These are phyloP conservation scores for Suhomyces xylopsoci DNA, from an alignment of 805 yeast species.

Conservation along the genomic window DNA sequence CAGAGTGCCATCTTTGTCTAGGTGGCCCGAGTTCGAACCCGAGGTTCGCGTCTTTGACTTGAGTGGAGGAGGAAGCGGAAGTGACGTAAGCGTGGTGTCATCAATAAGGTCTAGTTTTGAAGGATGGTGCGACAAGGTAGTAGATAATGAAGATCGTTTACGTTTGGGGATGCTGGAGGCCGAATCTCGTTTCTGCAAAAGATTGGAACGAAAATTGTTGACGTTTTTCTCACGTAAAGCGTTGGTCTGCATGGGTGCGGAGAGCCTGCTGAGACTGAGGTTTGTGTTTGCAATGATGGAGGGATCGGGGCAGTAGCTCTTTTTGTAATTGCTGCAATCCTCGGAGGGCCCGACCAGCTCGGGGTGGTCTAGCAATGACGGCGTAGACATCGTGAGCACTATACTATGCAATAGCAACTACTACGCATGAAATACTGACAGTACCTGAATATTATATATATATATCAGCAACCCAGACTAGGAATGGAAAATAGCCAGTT, in stretches of 20 bases:
- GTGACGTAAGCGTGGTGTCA: constrained; percentile 46
- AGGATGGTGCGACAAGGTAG: constrained; percentile 23
- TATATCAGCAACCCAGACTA: background rate
- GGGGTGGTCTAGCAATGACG: background rate
- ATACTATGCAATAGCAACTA: background rate
- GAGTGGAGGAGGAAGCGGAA: constrained; percentile 53
- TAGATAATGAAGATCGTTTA: background rate
- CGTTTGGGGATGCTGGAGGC: background rate
- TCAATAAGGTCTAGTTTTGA: constrained; percentile 50
- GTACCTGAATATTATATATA: background rate
- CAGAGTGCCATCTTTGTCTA: background rate
- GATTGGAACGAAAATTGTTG: background rate
- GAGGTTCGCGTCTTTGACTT: constrained; percentile 11
- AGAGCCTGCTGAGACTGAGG: constrained; percentile 7
- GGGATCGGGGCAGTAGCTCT: constrained; percentile 7
- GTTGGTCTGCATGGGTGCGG: background rate
- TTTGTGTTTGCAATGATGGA: constrained; percentile 12
- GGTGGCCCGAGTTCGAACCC: background rate
- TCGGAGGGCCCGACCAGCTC: background rate
- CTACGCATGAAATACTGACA: background rate
- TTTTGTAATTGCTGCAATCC: background rate
- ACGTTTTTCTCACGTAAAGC: background rate
- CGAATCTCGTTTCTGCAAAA: constrained; percentile 3
- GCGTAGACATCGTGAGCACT: background rate
- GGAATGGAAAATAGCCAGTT: background rate